Conservation (phyloP, 2,329 filamentous ascomycete species). For the Pseudophaeomoniella oleicola region DNA sequence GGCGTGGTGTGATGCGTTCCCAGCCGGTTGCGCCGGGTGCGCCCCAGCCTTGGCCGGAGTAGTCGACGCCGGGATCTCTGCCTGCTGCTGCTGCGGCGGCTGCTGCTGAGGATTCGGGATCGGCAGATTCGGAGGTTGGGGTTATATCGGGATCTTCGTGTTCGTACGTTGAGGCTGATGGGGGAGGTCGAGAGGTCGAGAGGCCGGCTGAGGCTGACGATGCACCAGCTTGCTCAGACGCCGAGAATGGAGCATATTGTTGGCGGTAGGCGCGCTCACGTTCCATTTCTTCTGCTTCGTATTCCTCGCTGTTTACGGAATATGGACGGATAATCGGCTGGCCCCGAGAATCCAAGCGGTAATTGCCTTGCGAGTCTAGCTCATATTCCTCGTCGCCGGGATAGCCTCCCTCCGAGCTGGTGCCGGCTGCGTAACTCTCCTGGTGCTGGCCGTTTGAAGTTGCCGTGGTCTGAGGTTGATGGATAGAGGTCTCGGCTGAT, state of each 20-base stretch:
- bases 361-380: conserved; percentile 46
- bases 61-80: conserved; percentile 34
- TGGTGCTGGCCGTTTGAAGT: conserved; percentile 9
- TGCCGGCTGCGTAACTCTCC: conserved; percentile 30
- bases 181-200: background rate
- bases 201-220: conserved; percentile 2
- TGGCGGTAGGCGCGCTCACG: conserved; percentile 32
- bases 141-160: conserved; percentile 15
- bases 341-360: conserved; percentile 46
- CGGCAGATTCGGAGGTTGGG: conserved; percentile 22
- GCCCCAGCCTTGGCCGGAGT: conserved; percentile 53
- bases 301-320: conserved; percentile 38
- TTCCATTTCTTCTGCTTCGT: conserved; percentile 37
- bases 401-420: conserved; percentile 47
- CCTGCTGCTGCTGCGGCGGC: conserved; percentile 7
- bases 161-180: conserved; percentile 3
- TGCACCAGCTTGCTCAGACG: no score
- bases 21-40: conserved; percentile 44
- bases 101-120: conserved; percentile 14
- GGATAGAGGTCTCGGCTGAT: conserved; percentile 1
- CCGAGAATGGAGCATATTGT: conserved; percentile 31
- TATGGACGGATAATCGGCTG: conserved; percentile 38
- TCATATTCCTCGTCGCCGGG: conserved; percentile 57
- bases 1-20: conserved; percentile 56
- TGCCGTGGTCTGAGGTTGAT: conserved; percentile 19